These are phyloP conservation scores for Strobilomyces confusus DNA, from an alignment of 768 basidiomycete species.

Conservation along the genomic window DNA sequence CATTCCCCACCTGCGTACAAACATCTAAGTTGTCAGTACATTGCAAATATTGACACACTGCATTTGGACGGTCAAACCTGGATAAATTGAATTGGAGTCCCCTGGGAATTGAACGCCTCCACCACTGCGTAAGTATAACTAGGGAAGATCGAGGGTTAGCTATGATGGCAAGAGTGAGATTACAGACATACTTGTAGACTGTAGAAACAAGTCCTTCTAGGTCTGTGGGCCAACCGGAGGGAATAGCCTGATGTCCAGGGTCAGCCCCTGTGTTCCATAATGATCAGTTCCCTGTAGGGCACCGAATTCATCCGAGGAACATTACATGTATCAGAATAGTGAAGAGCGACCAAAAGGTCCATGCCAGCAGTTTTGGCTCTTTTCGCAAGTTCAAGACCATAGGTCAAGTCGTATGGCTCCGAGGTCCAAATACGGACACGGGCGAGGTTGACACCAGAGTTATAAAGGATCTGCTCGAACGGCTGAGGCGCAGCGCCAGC, in stretches of 20 bases:
- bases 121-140: constrained; percentile 11
- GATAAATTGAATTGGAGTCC: constrained; percentile 8
- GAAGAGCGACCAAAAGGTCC: constrained; percentile 9
- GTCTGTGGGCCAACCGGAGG: constrained; percentile 12
- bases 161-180: not conserved
- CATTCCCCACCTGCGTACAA: constrained; percentile 10
- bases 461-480: constrained; percentile 6
- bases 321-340: constrained; percentile 12
- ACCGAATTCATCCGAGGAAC: not conserved
- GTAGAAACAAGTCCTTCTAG: constrained; percentile 5
- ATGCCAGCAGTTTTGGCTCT: constrained; percentile 12
- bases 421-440: constrained; percentile 12
- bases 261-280: constrained; percentile 4
- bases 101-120: constrained; percentile 5
- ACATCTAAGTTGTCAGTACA: not conserved
- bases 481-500: not conserved
- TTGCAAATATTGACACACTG: not conserved
- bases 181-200: constrained; percentile 4
- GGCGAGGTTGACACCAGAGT: constrained; percentile 13
- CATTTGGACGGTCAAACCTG: constrained; percentile 3
- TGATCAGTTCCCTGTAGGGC: not conserved
- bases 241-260: constrained; percentile 6
- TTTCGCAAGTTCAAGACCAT: constrained; percentile 10
- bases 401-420: constrained; percentile 8
- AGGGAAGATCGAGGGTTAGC: not conserved